Evolutionary conservation across 495 filamentous ascomycete genomes (phyloP), one percentile per base, ranked within the genome.

Genomic region (Entonaema liquescens): DNA sequence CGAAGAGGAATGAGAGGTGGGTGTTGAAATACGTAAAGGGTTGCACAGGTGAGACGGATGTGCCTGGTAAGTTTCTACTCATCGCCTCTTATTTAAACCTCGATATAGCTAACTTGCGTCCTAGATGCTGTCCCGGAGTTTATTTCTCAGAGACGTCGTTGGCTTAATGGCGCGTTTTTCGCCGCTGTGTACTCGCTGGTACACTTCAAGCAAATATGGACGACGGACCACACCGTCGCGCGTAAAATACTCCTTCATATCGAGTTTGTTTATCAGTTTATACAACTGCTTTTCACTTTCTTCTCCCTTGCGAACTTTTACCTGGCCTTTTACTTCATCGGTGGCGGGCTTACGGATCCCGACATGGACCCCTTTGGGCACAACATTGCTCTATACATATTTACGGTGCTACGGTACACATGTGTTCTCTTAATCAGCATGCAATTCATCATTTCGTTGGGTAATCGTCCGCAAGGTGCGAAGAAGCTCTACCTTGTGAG

Each of bases 281-380:
- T 97, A 62, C 90, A 90, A 69, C 85, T 98, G 33, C 81, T 95
- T 47, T 99, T 99, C 82, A 99, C 96, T 36, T 99, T 92, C 82
- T 97, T 99, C 81, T 97, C 95, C 13, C 88, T 99, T 64, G 95
- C 95, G 74, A 99, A 99, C 79, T 99, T 98, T 82, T 99, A 98
- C 77, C 88, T 99, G 57, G 95, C 93, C 68, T 99, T 99, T 80
- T 98, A 93, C 86, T 98, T 98, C 85, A 93, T 98, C 76, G 93
- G 94, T 50, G 96, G 96, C 40, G 96, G 94, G n/a, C 87, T 99
- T 13, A 88, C 91, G 5, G 93, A 98, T 72, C 79, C 87, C 0
- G 83, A 82, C 35, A 82, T 97, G 67, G 95, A 98, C 80, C 96
- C 96, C 1, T 98, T 98, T 70, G 93, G 93, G 23, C 88, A 95